Evolutionary conservation across 2,329 filamentous ascomycete genomes (phyloP).

Genomic region (Beauveria australis): DNA sequence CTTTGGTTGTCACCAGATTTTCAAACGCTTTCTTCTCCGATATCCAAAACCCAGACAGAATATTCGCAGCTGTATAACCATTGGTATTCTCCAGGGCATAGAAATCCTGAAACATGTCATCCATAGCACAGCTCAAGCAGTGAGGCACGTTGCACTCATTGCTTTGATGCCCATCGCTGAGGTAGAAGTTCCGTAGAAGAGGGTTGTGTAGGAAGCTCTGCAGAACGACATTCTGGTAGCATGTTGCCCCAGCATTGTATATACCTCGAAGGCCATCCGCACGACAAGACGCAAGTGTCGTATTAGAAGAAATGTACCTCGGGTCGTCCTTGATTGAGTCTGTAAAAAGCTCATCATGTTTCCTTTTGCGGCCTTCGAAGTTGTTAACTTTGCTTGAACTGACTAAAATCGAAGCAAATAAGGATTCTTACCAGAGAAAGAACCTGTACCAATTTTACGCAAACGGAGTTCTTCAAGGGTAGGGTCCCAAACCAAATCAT

Average conservation of each 20-base stretch:
- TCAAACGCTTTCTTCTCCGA: constrained; percentile 65
- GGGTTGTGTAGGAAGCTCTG: constrained; percentile 93
- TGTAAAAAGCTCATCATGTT: constrained; percentile 61
- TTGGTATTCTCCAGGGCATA: constrained; percentile 70
- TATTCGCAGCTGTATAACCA: constrained; percentile 82
- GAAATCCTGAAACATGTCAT: constrained; percentile 66
- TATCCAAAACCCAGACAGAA: constrained; percentile 85
- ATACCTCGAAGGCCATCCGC: constrained; percentile 84
- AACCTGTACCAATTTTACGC: constrained; percentile 59
- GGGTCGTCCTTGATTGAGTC: constrained; percentile 63
- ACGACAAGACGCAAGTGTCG: constrained; percentile 70
- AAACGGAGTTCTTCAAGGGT: constrained; percentile 68
- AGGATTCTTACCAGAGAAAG: constrained; percentile 49
- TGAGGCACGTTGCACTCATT: constrained; percentile 59
- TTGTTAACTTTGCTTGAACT: constrained; percentile 4
- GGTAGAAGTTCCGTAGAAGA: constrained; percentile 81
- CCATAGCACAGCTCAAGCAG: constrained; percentile 63
- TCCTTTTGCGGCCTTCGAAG: constrained; percentile 58
- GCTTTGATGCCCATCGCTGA: constrained; percentile 79
- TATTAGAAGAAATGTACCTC: constrained; percentile 69
- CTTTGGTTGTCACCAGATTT: constrained; percentile 79
- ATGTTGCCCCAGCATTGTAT: constrained; percentile 97
- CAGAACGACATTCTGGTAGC: constrained; percentile 94
- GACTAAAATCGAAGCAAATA: neutral
- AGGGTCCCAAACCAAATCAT: constrained; percentile 76